Percentiles rank a stretch among this genome's conserved stretches.
phyloP scores from a whole-genome alignment of 352 stramenopile genomes.

The Phytophthora aleatoria region DNA sequence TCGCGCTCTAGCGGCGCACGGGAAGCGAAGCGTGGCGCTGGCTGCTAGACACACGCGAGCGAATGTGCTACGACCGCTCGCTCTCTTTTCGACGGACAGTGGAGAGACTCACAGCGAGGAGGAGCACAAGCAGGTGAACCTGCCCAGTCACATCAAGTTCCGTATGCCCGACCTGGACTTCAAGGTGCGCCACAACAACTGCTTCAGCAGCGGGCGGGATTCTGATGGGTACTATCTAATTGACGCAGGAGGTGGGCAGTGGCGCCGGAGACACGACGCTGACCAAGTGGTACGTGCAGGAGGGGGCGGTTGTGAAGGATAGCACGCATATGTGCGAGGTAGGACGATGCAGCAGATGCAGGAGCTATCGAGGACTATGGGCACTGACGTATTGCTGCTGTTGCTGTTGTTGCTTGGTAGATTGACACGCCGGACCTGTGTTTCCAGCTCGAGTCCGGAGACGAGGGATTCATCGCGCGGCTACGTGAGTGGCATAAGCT shows the following conservation, averaged over 20 bases:
- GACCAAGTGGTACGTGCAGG: constrained; percentile 75
- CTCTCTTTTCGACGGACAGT: constrained; percentile 15
- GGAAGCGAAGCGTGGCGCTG: constrained; percentile 18
- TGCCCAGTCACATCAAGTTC: constrained; percentile 86
- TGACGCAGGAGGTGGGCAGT: constrained; percentile 58
- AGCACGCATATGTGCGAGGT: constrained; percentile 83
- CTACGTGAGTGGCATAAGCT: constrained; percentile 53
- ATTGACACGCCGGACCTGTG: constrained; percentile 87
- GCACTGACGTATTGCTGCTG: constrained; percentile 3
- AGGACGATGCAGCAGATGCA: constrained; percentile 8
- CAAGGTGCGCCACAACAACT: constrained; percentile 42
- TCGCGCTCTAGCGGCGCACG: constrained; percentile 15
- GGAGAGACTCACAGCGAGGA: constrained; percentile 6
- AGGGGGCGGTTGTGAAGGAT: constrained; percentile 68
- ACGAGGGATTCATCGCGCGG: constrained; percentile 80
- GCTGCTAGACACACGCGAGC: neutral
- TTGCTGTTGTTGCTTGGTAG: constrained; percentile 29
- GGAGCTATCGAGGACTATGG: neutral
- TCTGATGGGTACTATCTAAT: neutral
- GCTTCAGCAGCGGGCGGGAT: neutral
- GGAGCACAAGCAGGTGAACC: constrained; percentile 19
- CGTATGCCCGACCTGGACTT: constrained; percentile 89
- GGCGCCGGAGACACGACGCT: constrained; percentile 60
- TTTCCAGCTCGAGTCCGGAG: constrained; percentile 79
- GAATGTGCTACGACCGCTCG: neutral